Evolutionary conservation across 306 rosid genomes (phyloP), one percentile per base, ranked within the genome.

Genomic region (Hylodesmum podocarpum): DNA sequence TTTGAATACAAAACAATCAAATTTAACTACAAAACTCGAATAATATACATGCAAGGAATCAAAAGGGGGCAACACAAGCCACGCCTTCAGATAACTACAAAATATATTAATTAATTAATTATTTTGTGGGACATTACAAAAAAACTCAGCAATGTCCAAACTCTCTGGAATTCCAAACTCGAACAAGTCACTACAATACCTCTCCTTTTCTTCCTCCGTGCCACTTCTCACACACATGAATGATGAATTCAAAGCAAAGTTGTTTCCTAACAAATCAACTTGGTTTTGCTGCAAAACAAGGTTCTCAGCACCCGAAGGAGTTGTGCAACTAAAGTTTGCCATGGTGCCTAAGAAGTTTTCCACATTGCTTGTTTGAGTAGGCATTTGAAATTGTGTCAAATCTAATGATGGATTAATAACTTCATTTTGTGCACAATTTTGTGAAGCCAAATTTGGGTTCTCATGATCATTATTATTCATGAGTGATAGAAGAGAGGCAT

Each of bases 141-240:
- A 44, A 86, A 18, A 78, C 34, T 85, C 86, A 64, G 37, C 79
- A 36, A 93, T 82, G 33, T 89, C 91, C 74, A 90, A 82, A 80
- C 78, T 71, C 62, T 86, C 90, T 5, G 96, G 96, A 74, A 90
- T 86, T 73, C 86, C 90, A 27, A 93, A 93, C 80, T 90, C 84
- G 70, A 87, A 86, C 72, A 85, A 82, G 70, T 80, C 79, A 78
- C 93, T 84, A 79, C 90, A 83, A 68, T 58, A 84, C 79, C 90
- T 90, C 14, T 88, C 89, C 41, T 76, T 85, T 79, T 90, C 96
- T 61, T 90, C 91, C 80, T 90, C 96, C 1, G 78, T 54, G 80
- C 84, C 31, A 83, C 84, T 78, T 49, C 81, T 77, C 34, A 78
- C 77, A 49, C 69, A 47, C 1, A 87, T 87, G 0, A 92, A 84